These are phyloP conservation scores for Dothistroma septosporum DNA, from an alignment of 2,329 filamentous ascomycete genomes.

Conservation along the genomic window DNA sequence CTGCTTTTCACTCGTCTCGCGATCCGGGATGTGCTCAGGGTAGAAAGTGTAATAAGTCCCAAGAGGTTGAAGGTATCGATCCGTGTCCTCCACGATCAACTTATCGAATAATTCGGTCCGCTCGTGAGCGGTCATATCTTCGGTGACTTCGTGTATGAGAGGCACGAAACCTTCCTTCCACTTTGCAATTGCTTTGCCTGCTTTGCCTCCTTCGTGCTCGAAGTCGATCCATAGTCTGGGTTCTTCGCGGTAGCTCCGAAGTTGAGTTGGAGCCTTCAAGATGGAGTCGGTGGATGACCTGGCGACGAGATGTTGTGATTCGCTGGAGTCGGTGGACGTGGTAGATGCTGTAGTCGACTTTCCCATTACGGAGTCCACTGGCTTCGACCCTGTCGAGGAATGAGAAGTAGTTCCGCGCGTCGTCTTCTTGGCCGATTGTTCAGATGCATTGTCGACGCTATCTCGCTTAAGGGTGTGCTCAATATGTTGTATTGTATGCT, in stretches of 20 bases:
- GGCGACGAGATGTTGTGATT: background rate
- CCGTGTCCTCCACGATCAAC: constrained; percentile 3
- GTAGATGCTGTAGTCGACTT: background rate
- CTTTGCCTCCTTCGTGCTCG: background rate
- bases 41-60: constrained; percentile 4
- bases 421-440: background rate
- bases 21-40: constrained; percentile 4
- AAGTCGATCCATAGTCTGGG: constrained; percentile 4
- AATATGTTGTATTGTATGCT: background rate
- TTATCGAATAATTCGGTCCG: constrained; percentile 4
- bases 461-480: background rate
- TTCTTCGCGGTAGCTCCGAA: background rate
- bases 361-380: background rate
- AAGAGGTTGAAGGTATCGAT: constrained; percentile 1
- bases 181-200: constrained; percentile 6
- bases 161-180: constrained; percentile 4
- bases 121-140: constrained; percentile 2
- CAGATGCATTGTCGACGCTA: background rate
- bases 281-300: background rate
- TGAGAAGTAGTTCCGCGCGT: background rate
- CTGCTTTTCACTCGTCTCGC: background rate
- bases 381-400: background rate
- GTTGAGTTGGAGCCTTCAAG: background rate
- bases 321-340: background rate
- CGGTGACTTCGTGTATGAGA: background rate